phyloP scores from a whole-genome alignment of 2,329 filamentous ascomycete genomes.

The Neonectria faginata region DNA sequence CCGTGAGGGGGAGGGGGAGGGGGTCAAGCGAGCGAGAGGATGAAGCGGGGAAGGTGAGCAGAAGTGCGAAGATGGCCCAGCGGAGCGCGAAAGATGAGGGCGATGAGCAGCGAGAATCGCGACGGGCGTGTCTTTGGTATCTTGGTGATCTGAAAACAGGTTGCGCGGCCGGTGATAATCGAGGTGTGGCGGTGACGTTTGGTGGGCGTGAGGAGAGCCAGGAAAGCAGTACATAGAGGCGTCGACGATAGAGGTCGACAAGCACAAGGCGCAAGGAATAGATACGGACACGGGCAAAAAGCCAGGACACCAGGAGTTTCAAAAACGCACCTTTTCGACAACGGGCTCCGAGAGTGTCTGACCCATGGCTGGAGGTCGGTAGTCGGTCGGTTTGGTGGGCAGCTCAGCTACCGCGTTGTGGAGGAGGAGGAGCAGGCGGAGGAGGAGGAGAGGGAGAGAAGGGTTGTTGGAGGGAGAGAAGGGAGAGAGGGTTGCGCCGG shows the following conservation, averaged over 20 bases:
- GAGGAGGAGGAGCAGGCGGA: constrained; percentile 30
- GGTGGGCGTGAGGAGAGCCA: constrained; percentile 34
- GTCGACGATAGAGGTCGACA: not conserved
- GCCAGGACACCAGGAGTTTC: constrained; percentile 7
- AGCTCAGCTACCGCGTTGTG: constrained; percentile 43
- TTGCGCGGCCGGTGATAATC: constrained; percentile 18
- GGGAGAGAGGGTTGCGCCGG: constrained; percentile 24
- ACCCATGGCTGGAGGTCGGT: constrained; percentile 74
- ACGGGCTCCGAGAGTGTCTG: constrained; percentile 99
- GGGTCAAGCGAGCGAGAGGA: constrained; percentile 21
- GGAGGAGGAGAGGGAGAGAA: constrained; percentile 27
- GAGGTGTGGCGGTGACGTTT: constrained; percentile 23
- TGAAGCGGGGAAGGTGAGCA: constrained; percentile 29
- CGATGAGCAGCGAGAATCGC: constrained; percentile 2
- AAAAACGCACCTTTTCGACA: constrained; percentile 86
- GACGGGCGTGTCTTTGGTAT: constrained; percentile 1
- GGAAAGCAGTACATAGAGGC: constrained; percentile 28
- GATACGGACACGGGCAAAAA: constrained; percentile 10
- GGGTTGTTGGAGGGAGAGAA: constrained; percentile 30
- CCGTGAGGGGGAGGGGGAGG: constrained; percentile 16
- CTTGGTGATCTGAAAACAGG: constrained; percentile 30
- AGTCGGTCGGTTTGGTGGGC: constrained; percentile 43
- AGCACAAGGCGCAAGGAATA: constrained; percentile 11
- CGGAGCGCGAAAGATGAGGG: constrained; percentile 1
- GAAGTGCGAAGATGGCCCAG: constrained; percentile 7